phyloP scores from a whole-genome alignment of 1,139 yeast genomes.

The Candida dubliniensis region DNA sequence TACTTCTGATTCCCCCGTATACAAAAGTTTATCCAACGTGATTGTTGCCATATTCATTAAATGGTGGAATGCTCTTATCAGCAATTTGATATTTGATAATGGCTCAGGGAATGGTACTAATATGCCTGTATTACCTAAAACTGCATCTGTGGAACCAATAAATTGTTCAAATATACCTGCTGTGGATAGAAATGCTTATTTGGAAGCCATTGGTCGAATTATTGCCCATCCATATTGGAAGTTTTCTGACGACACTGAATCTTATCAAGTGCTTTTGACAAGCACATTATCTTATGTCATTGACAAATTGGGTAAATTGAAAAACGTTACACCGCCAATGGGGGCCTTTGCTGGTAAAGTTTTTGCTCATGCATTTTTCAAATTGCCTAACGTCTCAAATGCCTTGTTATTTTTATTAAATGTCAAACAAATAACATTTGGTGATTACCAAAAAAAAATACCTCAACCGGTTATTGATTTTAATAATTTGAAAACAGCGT shows the following conservation, averaged over 20 bases:
- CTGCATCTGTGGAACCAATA: slow-evolving; percentile 6
- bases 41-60: slow-evolving; percentile 44
- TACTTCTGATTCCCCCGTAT: slow-evolving; percentile 25
- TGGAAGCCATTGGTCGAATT: slow-evolving; percentile 72
- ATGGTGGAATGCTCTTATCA: slow-evolving; percentile 70
- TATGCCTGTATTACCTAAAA: slow-evolving; percentile 9
- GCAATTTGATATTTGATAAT: slow-evolving; percentile 27
- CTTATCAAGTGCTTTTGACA: slow-evolving; percentile 38
- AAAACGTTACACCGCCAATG: slow-evolving; percentile 56
- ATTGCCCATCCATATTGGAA: slow-evolving; percentile 67
- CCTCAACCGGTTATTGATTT: not conserved
- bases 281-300: slow-evolving; percentile 61
- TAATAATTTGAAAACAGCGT: slow-evolving; percentile 18
- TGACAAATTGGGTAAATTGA: slow-evolving; percentile 48
- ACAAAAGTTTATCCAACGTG: slow-evolving; percentile 36
- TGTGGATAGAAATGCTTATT: slow-evolving; percentile 65
- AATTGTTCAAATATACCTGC: slow-evolving; percentile 13
- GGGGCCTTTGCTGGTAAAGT: slow-evolving; percentile 82
- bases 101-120: slow-evolving; percentile 3
- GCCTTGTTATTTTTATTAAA: slow-evolving; percentile 63
- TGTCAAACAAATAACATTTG: slow-evolving; percentile 46
- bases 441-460: slow-evolving; percentile 24
- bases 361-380: slow-evolving; percentile 65
- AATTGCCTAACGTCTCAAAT: slow-evolving; percentile 59
- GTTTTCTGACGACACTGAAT: slow-evolving; percentile 20